Evolutionary conservation across 495 filamentous ascomycete genomes (phyloP).

Genomic region (Aspergillus nanangensis): DNA sequence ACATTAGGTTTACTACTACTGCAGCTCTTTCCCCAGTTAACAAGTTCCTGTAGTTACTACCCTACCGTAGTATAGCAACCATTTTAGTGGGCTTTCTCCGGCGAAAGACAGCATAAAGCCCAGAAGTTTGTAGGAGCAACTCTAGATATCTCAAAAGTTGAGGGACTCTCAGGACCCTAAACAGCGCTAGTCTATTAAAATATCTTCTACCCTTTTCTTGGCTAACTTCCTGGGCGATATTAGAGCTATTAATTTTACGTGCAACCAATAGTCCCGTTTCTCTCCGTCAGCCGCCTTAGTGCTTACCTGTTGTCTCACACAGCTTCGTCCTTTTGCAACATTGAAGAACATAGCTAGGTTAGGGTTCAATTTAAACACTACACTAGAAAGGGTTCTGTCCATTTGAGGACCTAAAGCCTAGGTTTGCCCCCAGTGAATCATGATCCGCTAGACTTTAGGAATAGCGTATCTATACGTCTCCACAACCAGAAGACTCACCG

Average conservation of each 20-base stretch:
- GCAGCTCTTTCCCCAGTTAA: no score
- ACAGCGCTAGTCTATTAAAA: no score
- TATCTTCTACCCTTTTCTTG: no score
- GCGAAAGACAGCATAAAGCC: no score
- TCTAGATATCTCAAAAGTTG: no score
- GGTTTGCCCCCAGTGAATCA: background rate
- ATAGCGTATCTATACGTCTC: background rate
- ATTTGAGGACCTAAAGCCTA: background rate
- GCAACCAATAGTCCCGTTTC: background rate
- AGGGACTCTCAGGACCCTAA: no score
- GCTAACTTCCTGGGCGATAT: background rate
- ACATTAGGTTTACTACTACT: no score
- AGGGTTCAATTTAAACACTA: background rate
- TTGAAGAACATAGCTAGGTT: background rate
- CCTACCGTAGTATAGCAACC: no score
- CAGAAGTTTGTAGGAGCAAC: no score
- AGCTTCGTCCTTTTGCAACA: background rate
- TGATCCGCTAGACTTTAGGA: background rate
- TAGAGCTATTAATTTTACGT: background rate
- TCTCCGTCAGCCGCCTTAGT: background rate
- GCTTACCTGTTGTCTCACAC: background rate
- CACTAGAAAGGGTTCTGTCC: background rate
- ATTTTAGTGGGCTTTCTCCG: no score
- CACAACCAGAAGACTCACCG: background rate
- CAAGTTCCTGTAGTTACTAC: no score